These are phyloP conservation scores for Pezicula neosporulosa DNA, from an alignment of 2,329 filamentous ascomycete species.

Conservation along the genomic window DNA sequence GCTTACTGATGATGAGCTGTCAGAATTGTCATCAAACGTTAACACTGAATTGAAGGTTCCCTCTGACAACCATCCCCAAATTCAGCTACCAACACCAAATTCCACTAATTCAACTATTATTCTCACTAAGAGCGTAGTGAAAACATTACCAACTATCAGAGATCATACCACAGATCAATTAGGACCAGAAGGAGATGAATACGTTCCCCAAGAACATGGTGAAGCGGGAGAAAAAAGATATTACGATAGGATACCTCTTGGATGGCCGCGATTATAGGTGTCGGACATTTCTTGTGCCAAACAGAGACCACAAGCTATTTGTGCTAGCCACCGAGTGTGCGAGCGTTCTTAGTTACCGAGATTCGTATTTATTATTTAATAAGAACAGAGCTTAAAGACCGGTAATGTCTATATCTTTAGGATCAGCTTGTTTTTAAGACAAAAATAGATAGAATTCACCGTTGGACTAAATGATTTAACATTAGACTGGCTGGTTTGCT, in stretches of 20 bases:
- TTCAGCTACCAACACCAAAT: too few relatives aligned
- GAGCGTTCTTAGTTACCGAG: conserved; percentile 86
- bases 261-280: conserved; percentile 88
- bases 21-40: too few relatives aligned
- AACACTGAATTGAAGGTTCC: too few relatives aligned
- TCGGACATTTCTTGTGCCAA: conserved; percentile 90
- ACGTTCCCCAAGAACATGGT: conserved; percentile 88
- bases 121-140: conserved; percentile 79
- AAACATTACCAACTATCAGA: conserved; percentile 90
- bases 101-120: conserved; percentile 35
- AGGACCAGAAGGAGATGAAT: conserved; percentile 85
- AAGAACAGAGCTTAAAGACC: conserved; percentile 97
- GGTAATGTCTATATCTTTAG: too few relatives aligned
- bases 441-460: too few relatives aligned
- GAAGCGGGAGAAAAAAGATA: conserved; percentile 89
- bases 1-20: too few relatives aligned
- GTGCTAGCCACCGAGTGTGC: conserved; percentile 99
- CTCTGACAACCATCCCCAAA: too few relatives aligned
- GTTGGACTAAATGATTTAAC: too few relatives aligned
- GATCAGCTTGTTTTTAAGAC: too few relatives aligned
- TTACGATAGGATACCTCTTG: conserved; percentile 74
- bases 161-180: conserved; percentile 98
- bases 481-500: too few relatives aligned
- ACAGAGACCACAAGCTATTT: conserved; percentile 89
- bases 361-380: conserved; percentile 98